Percentiles rank a stretch among this genome's conserved stretches.
phyloP scores from a whole-genome alignment of 1,284 basidiomycete species.

The Cryptococcus sp. region DNA sequence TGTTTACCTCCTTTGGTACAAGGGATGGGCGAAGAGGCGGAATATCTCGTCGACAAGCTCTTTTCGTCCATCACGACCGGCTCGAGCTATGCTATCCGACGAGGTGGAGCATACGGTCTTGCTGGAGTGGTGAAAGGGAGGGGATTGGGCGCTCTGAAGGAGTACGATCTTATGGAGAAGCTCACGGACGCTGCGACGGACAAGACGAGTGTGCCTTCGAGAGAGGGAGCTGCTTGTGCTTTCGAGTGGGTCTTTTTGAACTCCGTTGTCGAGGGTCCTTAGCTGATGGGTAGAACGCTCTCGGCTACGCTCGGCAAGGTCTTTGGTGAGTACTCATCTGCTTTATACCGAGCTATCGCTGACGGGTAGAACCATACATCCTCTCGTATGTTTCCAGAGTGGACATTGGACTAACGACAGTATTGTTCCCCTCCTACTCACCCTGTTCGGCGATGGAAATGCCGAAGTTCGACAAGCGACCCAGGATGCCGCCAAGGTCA shows the following conservation, averaged over 20 bases:
- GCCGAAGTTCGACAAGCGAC: constrained; percentile 92
- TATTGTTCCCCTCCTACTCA: constrained; percentile 78
- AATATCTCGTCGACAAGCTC: constrained; percentile 67
- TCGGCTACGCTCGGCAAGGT: constrained; percentile 67
- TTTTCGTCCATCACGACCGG: constrained; percentile 70
- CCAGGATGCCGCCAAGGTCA: constrained; percentile 83
- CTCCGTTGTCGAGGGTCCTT: background rate
- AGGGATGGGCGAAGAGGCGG: constrained; percentile 61
- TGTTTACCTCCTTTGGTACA: constrained; percentile 83
- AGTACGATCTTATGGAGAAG: constrained; percentile 70
- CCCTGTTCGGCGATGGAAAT: constrained; percentile 83
- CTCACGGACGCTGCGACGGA: constrained; percentile 77
- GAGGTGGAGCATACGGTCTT: constrained; percentile 93
- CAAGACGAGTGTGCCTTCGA: constrained; percentile 77
- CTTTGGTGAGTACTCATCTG: constrained; percentile 10
- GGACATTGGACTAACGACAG: constrained; percentile 21
- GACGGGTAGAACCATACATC: constrained; percentile 70
- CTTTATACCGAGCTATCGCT: constrained; percentile 1
- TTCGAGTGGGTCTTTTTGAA: constrained; percentile 56
- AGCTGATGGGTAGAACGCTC: constrained; percentile 53
- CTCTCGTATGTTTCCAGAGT: constrained; percentile 47
- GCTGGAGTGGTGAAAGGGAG: constrained; percentile 88
- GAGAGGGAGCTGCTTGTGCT: constrained; percentile 92
- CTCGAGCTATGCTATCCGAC: constrained; percentile 81
- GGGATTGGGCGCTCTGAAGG: constrained; percentile 78